These are phyloP conservation scores for Lecanicillium sp. DNA, from an alignment of 2,329 filamentous ascomycete species.

Conservation along the genomic window DNA sequence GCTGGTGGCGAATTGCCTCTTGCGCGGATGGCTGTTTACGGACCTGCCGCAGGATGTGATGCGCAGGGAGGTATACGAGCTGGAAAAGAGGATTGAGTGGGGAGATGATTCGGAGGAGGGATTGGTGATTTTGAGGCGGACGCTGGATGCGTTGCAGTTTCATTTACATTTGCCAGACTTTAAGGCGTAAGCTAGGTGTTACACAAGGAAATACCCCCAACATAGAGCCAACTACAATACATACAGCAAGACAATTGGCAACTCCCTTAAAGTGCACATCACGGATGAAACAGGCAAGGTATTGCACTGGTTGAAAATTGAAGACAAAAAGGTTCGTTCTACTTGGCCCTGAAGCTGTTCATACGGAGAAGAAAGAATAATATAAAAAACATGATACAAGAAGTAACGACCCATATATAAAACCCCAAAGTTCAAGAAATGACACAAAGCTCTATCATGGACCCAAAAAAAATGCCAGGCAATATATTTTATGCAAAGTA, in stretches of 20 bases:
- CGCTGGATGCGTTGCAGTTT: conserved; percentile 8
- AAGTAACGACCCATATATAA: too few species aligned
- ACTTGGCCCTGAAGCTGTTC: background rate
- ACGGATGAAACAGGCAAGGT: too few species aligned
- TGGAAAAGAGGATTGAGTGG: conserved; percentile 22
- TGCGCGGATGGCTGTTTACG: conserved; percentile 18
- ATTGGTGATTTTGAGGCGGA: conserved; percentile 17
- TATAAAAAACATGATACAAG: background rate
- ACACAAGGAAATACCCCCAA: too few species aligned
- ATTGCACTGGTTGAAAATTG: too few species aligned
- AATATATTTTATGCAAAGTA: too few species aligned
- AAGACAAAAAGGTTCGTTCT: conserved; percentile 1
- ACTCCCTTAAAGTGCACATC: too few species aligned
- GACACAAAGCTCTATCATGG: too few species aligned
- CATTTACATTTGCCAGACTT: background rate
- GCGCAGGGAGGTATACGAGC: conserved; percentile 15
- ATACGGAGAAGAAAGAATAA: background rate
- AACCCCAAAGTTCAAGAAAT: too few species aligned
- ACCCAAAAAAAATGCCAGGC: too few species aligned
- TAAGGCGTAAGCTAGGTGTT: too few species aligned
- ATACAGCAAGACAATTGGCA: too few species aligned
- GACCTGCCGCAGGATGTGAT: conserved; percentile 22
- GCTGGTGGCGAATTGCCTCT: conserved; percentile 23
- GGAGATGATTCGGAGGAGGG: conserved; percentile 17
- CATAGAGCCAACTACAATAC: too few species aligned